phyloP scores from a whole-genome alignment of 2,329 filamentous ascomycete genomes.

The Aspergillus unguis region DNA sequence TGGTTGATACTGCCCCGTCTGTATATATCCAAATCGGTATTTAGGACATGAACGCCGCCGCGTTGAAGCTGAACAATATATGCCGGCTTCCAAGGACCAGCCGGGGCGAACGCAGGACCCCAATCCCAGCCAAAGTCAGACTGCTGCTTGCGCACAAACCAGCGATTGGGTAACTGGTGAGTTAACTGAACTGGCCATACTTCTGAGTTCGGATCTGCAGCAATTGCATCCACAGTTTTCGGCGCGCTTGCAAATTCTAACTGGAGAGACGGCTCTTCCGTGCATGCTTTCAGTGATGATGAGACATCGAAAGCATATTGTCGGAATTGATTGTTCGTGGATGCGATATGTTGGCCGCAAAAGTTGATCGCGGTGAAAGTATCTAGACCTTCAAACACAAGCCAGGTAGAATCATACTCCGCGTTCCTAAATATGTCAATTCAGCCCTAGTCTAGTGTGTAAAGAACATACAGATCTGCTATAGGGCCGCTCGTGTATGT shows the following conservation, averaged over 20 bases:
- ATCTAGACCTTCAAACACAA: conserved; percentile 62
- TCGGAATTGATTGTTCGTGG: conserved; percentile 61
- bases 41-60: conserved; percentile 48
- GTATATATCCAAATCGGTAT: conserved; percentile 58
- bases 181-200: conserved; percentile 53
- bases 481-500: conserved; percentile 55
- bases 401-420: conserved; percentile 46
- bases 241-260: conserved; percentile 59
- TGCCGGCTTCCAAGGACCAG: conserved; percentile 61
- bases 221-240: conserved; percentile 52
- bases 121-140: conserved; percentile 65
- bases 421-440: conserved; percentile 19
- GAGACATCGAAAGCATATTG: conserved; percentile 61
- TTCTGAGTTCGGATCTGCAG: conserved; percentile 46
- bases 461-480: conserved; percentile 35
- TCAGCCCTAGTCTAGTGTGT: too few species aligned
- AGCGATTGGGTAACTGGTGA: conserved; percentile 53
- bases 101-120: conserved; percentile 60
- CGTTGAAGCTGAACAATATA: conserved; percentile 53
- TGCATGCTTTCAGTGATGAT: conserved; percentile 43
- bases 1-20: conserved; percentile 58
- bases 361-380: conserved; percentile 58
- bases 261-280: conserved; percentile 38
- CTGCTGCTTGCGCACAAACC: conserved; percentile 60
- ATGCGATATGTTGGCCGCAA: conserved; percentile 53